Base-by-base conservation (phyloP, 169 alveolate genomes). In the Eimeria praecox region DNA sequence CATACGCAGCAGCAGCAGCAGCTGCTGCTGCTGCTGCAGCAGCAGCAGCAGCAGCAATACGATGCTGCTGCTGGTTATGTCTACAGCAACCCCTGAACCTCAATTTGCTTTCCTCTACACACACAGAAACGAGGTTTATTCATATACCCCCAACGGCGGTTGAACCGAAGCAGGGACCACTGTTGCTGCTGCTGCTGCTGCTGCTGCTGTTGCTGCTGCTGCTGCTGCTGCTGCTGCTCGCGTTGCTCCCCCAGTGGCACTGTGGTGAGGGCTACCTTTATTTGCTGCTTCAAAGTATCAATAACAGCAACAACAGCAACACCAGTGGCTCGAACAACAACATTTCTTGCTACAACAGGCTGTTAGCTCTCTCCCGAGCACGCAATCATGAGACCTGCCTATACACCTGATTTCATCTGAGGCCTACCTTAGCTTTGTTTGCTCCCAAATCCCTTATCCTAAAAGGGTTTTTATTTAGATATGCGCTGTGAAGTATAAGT, bases 381-480 rank as follows among this genome's bases (percentile, higher is more conserved):
- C 78, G 92, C 73, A 20, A 85, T 78, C 54, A 77, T 80, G 90
- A 80, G 90, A 85, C 92, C 92, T 85, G 92, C 92, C 92, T 85
- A 85, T 85, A 85, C 92, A 38, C 92, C 78, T 52, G 56, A 85
- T 22, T 3, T 3, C 35, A n/a, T 56, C 78, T 35, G 77, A 77
- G 30, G 92, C 92, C 38, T 38, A 85, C 92, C 92, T 54, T 42
- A 78, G 78, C 92, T 85, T 42, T 20, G 73, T 35, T 85, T 85
- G 92, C 77, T 54, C 80, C 92, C 56, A 85, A 54, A 35, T 85
- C 92, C 92, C 92, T 42, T 54, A 14, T 56, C 14, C 52, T 54
- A 33, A 52, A 54, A 56, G 77, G 92, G 22, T 85, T 78, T 85
- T 62, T 78, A 85, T 85, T 42, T 35, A 56, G 56, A 56, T 56